Conservation (phyloP, 2,329 filamentous ascomycete species). For the Akanthomyces muscarius region DNA sequence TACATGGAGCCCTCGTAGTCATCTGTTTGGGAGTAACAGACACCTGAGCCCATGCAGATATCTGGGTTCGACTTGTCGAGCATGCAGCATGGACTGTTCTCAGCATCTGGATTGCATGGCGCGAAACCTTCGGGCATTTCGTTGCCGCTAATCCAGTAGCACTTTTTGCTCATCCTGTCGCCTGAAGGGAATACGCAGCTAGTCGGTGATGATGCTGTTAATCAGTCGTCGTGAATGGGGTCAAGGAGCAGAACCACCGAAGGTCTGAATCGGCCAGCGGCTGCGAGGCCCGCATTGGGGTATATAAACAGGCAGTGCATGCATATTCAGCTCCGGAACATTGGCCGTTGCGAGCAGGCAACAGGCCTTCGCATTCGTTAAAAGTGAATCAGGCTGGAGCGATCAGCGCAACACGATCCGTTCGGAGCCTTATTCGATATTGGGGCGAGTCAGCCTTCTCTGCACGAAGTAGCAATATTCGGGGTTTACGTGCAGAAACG, state of each 20-base stretch:
- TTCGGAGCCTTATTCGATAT: not conserved
- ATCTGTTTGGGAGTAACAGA: constrained; percentile 21
- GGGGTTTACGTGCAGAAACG: not conserved
- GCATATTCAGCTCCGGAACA: not conserved
- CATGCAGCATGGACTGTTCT: constrained; percentile 23
- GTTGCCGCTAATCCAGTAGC: constrained; percentile 20
- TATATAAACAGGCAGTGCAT: not conserved
- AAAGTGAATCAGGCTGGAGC: not conserved
- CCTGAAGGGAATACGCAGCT: not conserved
- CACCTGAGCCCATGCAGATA: constrained; percentile 23
- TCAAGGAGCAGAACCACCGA: not conserved
- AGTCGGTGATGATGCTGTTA: not conserved
- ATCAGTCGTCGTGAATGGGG: not conserved
- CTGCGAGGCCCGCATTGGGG: not conserved
- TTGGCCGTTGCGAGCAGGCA: too few species aligned
- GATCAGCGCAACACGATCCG: not conserved
- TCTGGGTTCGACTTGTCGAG: constrained; percentile 20
- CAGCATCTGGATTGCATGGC: constrained; percentile 22
- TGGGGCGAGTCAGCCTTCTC: not conserved
- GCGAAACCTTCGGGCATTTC: not conserved
- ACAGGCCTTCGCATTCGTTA: not conserved
- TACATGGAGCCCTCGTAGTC: constrained; percentile 21
- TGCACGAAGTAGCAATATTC: not conserved
- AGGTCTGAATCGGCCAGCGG: not conserved
- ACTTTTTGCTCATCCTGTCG: constrained; percentile 32